These are phyloP conservation scores for Leccinum longicurvipes DNA, from an alignment of 768 basidiomycete genomes.

Conservation along the genomic window DNA sequence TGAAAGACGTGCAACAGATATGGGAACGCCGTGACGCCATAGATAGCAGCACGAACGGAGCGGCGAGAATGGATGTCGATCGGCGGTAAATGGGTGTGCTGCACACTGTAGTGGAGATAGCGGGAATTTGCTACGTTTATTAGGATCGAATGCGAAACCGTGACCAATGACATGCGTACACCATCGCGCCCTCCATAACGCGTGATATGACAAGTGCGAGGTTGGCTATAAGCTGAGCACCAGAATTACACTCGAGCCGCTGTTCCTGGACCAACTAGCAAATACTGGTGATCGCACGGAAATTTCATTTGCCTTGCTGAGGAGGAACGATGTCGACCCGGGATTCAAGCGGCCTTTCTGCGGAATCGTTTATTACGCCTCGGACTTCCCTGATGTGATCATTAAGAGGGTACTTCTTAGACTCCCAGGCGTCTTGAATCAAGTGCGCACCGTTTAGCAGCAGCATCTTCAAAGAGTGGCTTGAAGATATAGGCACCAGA, in stretches of 20 bases:
- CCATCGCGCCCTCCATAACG: conserved; percentile 12
- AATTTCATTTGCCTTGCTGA: conserved; percentile 10
- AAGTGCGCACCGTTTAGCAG: conserved; percentile 13
- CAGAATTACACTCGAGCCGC: not conserved
- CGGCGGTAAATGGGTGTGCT: conserved; percentile 15
- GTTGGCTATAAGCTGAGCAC: not conserved
- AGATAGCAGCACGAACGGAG: conserved; percentile 13
- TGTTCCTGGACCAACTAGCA: not conserved
- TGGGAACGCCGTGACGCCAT: conserved; percentile 53
- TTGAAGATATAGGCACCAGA: conserved; percentile 70
- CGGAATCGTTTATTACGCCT: not conserved
- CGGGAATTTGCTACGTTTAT: conserved; percentile 23
- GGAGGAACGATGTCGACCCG: not conserved
- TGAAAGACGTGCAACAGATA: conserved; percentile 40
- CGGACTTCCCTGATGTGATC: conserved; percentile 11
- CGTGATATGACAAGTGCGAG: not conserved
- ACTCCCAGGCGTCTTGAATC: no score
- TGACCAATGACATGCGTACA: conserved; percentile 3
- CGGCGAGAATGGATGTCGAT: conserved; percentile 33
- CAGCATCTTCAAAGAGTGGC: conserved; percentile 36
- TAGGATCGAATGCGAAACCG: conserved; percentile 15
- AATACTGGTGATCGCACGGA: not conserved
- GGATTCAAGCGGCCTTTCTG: conserved; percentile 2
- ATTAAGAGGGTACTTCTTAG: conserved; percentile 1
- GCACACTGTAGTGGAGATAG: conserved; percentile 27